phyloP scores from a whole-genome alignment of 78 protist species.

The Capsaspora owczarzaki region DNA sequence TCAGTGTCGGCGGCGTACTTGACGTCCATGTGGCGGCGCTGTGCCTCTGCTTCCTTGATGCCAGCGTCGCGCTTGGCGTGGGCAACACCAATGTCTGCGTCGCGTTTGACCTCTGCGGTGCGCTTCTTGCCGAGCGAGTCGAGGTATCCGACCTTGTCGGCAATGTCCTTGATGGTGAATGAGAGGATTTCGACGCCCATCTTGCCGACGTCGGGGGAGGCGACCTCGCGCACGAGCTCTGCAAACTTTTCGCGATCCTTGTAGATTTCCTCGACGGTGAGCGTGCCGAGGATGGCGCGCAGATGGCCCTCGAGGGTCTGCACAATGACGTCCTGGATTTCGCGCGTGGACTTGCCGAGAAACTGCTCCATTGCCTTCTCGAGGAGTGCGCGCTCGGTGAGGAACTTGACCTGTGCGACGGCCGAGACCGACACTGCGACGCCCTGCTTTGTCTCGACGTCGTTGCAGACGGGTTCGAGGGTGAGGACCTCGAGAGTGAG shows the following conservation, averaged over 20 bases:
- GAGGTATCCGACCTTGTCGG: conserved; percentile 10
- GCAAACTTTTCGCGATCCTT: conserved; percentile 17
- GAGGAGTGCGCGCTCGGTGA: conserved; percentile 3
- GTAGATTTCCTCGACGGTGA: conserved; percentile 33
- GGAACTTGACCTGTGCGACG: conserved; percentile 25
- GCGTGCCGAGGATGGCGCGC: conserved; percentile 31
- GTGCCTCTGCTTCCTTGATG: not conserved
- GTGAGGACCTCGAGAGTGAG: conserved; percentile 21
- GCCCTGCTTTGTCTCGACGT: conserved; percentile 5
- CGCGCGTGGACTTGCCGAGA: conserved; percentile 11
- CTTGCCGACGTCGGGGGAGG: conserved; percentile 1
- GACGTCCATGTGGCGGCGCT: not conserved
- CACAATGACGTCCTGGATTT: not conserved
- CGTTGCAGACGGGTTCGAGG: conserved; percentile 4
- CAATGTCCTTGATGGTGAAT: conserved; percentile 19
- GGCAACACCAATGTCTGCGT: conserved; percentile 36
- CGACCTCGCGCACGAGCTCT: not conserved
- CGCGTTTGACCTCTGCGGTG: conserved; percentile 24
- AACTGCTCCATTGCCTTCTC: conserved; percentile 18
- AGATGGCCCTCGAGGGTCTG: conserved; percentile 39
- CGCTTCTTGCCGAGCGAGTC: conserved; percentile 17
- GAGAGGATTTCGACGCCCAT: conserved; percentile 23
- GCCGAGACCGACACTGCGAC: conserved; percentile 12
- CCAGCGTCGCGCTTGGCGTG: not conserved
- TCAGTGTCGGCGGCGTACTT: not conserved